Evolutionary conservation across 2,329 filamentous ascomycete species (phyloP), one percentile per base, ranked within the genome.

Genomic region (Biscogniauxia mediterranea): DNA sequence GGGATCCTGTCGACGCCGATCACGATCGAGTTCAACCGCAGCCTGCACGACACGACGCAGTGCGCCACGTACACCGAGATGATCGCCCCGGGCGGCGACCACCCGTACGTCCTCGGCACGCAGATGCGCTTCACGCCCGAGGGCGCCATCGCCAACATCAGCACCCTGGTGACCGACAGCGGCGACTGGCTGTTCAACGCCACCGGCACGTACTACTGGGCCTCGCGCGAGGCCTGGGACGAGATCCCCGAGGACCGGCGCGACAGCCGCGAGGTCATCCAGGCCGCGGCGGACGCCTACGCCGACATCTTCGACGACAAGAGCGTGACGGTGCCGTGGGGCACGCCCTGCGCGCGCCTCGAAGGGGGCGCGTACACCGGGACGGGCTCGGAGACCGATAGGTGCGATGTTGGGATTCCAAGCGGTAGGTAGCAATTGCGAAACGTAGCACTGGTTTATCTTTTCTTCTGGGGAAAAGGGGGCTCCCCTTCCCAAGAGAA

Each of bases 121-220:
- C 76, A 77, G 64, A 66, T 77, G 61, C 69, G 68, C 61, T 70
- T 74, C 57, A 62, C 63, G 25, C 61, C 68, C 64, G 59, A 65
- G 49, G 63, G 65, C 58, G 59, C 62, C 51, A 64, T 75, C 66
- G 52, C 64, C 38, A 69, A 74, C 60, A 65, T 75, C 59, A 73
- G 71, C 61, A 66, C 70, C 19, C 66, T 77, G 51, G 68, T 76
- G 52, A 76, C 75, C 5, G 73, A 73, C 59, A 64, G 61, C 55
- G 75, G 74, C 46, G 74, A 76, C 67, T 77, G 75, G 75, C 69
- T 76, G n/a, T 77, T 77, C 68, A 75, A 77, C 58, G 73, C 75
- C 9, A 69, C 74, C 2, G 68, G 68, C 21, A 76, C 74, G 17
- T 68, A 73, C 54, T 73, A 73, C 61, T 76, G 73, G 68, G 71